These are phyloP conservation scores for Aureobasidium sp. DNA, from an alignment of 2,329 filamentous ascomycete species.

Conservation along the genomic window DNA sequence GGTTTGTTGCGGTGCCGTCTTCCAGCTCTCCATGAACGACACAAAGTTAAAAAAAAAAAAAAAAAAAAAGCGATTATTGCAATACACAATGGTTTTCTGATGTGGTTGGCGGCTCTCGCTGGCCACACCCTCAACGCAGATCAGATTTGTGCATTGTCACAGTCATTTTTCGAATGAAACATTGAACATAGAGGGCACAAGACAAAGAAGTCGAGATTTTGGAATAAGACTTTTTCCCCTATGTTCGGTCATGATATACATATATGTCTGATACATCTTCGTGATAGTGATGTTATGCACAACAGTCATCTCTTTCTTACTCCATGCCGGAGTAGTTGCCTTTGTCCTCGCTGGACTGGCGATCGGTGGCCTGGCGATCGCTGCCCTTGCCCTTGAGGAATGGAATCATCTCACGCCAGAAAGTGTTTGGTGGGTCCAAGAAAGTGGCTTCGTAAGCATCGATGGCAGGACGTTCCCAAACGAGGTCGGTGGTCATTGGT, in stretches of 20 bases:
- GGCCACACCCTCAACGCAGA: too few relatives aligned
- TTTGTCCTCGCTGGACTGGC: not conserved
- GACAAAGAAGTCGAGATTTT: not conserved
- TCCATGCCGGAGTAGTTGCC: slow-evolving; percentile 1
- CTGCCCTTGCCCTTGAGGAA: not conserved
- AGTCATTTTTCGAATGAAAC: not conserved
- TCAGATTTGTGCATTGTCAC: not conserved
- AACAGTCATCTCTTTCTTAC: not conserved
- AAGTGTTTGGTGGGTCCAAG: slow-evolving; percentile 38
- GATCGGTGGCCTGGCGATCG: not conserved
- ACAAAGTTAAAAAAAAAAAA: too few relatives aligned
- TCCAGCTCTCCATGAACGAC: too few relatives aligned
- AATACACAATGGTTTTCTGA: too few relatives aligned
- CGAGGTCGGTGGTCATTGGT: slow-evolving; percentile 48
- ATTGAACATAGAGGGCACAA: not conserved
- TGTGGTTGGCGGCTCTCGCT: too few relatives aligned
- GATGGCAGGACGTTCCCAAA: slow-evolving; percentile 52
- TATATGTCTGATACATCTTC: not conserved
- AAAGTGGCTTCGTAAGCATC: slow-evolving; percentile 49
- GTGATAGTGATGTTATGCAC: not conserved
- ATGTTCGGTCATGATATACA: not conserved
- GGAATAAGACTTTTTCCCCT: not conserved
- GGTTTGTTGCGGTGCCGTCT: too few relatives aligned
- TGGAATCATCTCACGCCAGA: slow-evolving; percentile 44
- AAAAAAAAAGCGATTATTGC: too few relatives aligned